Conservation (phyloP, 2,329 filamentous ascomycete genomes). For the Cytospora leucostoma region DNA sequence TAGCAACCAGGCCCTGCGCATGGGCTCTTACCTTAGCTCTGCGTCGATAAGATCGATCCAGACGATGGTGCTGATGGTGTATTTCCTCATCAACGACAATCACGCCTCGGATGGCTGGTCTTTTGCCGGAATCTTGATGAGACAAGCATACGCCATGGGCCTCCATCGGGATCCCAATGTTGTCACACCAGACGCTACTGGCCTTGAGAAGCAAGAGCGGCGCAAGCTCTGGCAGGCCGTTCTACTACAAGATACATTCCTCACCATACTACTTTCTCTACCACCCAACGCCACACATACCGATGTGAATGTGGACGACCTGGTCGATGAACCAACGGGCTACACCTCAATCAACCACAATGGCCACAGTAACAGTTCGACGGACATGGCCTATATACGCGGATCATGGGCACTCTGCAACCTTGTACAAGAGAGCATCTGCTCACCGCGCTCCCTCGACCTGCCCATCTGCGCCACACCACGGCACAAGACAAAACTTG, state of each 20-base stretch:
- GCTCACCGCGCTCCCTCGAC: slow-evolving; percentile 72
- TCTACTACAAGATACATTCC: slow-evolving; percentile 77
- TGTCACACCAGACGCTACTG: slow-evolving; percentile 64
- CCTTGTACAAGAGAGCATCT: slow-evolving; percentile 75
- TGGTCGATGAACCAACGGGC: slow-evolving; percentile 59
- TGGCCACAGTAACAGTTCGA: slow-evolving; percentile 63
- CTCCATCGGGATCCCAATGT: slow-evolving; percentile 78
- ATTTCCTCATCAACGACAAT: slow-evolving; percentile 85
- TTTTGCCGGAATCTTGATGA: slow-evolving; percentile 74
- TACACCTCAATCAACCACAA: slow-evolving; percentile 48
- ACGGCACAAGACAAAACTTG: slow-evolving; percentile 68
- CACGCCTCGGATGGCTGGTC: slow-evolving; percentile 82
- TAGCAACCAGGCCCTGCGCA: slow-evolving; percentile 73
- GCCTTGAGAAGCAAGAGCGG: slow-evolving; percentile 75
- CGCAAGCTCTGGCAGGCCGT: slow-evolving; percentile 83
- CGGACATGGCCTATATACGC: slow-evolving; percentile 70
- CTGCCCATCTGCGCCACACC: slow-evolving; percentile 70
- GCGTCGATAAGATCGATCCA: slow-evolving; percentile 73
- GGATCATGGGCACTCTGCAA: slow-evolving; percentile 80
- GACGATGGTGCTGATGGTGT: slow-evolving; percentile 79
- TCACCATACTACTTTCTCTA: slow-evolving; percentile 75
- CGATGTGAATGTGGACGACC: slow-evolving; percentile 74
- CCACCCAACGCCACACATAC: slow-evolving; percentile 78
- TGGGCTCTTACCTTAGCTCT: slow-evolving; percentile 75
- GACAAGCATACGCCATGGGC: slow-evolving; percentile 81